A percentile compares a stretch with the other conserved stretches of the same genome.
These are phyloP conservation scores for Massariosphaeria phaeospora DNA, from an alignment of 495 filamentous ascomycete genomes.

Conservation along the genomic window DNA sequence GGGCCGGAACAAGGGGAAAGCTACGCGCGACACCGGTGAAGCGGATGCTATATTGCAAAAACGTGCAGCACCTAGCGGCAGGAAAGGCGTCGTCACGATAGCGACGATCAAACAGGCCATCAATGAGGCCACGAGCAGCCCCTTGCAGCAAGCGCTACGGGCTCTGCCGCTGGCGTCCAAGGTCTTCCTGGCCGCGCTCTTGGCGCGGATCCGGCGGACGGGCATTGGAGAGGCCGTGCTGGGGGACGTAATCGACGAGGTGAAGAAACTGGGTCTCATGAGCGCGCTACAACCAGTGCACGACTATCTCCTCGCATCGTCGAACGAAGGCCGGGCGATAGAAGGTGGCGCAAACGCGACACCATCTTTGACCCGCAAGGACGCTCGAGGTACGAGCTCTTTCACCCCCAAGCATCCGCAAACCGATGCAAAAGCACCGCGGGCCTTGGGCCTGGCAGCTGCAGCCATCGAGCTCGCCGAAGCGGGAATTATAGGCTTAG, in stretches of 20 bases:
- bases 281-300: slow-evolving; percentile 45
- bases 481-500: slow-evolving; percentile 79
- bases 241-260: slow-evolving; percentile 89
- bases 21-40: slow-evolving; percentile 14
- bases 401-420: neutral
- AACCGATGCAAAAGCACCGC: slow-evolving; percentile 39
- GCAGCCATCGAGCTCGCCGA: slow-evolving; percentile 80
- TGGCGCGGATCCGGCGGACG: slow-evolving; percentile 71
- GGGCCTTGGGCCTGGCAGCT: slow-evolving; percentile 61
- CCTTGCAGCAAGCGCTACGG: slow-evolving; percentile 81
- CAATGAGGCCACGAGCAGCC: slow-evolving; percentile 86
- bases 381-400: neutral
- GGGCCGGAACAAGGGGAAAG: slow-evolving; percentile 28
- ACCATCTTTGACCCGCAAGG: neutral
- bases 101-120: slow-evolving; percentile 90
- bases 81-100: slow-evolving; percentile 69
- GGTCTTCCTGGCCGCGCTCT: slow-evolving; percentile 73
- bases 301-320: slow-evolving; percentile 33
- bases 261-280: slow-evolving; percentile 64
- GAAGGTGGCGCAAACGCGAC: slow-evolving; percentile 4
- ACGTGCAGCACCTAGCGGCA: slow-evolving; percentile 6
- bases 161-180: slow-evolving; percentile 75
- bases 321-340: neutral
- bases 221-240: slow-evolving; percentile 82
- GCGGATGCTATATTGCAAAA: slow-evolving; percentile 24